A percentile compares a stretch with the other conserved stretches of the same genome.
phyloP scores from a whole-genome alignment of 495 filamentous ascomycete species.

The Xylaria nigripes region DNA sequence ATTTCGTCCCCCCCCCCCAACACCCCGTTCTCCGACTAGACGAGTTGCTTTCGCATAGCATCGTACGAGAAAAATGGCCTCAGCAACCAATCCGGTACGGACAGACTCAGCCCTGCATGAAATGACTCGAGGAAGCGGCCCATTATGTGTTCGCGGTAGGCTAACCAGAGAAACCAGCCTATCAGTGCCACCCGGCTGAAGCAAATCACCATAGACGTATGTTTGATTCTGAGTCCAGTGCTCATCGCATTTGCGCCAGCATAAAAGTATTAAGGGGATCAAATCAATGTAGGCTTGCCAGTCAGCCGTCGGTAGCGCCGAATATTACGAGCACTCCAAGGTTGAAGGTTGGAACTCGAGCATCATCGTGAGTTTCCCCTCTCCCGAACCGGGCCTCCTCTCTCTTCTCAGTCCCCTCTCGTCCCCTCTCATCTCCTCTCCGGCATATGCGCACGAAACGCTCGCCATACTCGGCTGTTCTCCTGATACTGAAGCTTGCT shows the following conservation, averaged over 20 bases:
- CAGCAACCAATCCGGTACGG: constrained; percentile 25
- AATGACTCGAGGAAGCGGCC: not conserved
- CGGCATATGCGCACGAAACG: not conserved
- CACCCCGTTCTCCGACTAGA: not conserved
- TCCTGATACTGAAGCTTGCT: constrained; percentile 8
- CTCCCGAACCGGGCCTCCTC: not conserved
- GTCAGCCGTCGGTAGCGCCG: constrained; percentile 56
- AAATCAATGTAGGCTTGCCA: constrained; percentile 63
- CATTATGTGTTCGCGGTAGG: not conserved
- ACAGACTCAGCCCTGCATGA: not conserved
- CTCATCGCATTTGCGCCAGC: not conserved
- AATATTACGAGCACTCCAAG: constrained; percentile 72
- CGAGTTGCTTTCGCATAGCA: not conserved
- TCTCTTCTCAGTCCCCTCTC: not conserved
- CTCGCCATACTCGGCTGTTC: not conserved
- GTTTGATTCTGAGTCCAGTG: constrained; percentile 21
- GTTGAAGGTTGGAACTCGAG: constrained; percentile 78
- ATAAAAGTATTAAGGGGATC: constrained; percentile 7
- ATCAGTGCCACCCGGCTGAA: constrained; percentile 65
- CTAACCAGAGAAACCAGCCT: constrained; percentile 44
- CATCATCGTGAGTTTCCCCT: constrained; percentile 66
- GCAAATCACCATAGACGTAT: constrained; percentile 76
- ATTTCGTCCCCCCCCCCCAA: not conserved
- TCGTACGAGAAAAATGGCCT: constrained; percentile 26
- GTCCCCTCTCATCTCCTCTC: not conserved